Base-by-base conservation (phyloP, 495 filamentous ascomycete genomes). In the Podospora bellae-mahoneyi region DNA sequence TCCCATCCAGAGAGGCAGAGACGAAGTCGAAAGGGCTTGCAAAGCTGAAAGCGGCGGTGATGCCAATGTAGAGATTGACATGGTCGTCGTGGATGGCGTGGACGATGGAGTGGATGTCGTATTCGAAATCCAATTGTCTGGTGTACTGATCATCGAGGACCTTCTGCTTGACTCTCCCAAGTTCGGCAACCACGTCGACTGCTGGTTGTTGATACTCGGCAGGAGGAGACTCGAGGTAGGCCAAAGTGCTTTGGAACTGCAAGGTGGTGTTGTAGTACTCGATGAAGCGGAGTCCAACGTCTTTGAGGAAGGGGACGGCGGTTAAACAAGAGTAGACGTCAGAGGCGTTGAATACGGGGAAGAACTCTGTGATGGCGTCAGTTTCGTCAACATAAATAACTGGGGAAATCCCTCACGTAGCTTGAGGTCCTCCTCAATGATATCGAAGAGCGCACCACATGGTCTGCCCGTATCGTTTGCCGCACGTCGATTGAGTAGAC, bases 241-340 rank as follows among this genome's bases (percentile, higher is more conserved):
- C 78, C 19, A 86, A 61, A 0, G 85, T 88, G 32, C 78, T 84
- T 66, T 89, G 86, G 61, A 87, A 88, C 71, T 88, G 80, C 1
- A 89, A 69, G 3, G 82, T 84, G 56, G 86, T 82, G 66, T 83
- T 84, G 62, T 82, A 85, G 71, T 89, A 86, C 26, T 76, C 71
- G 19, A 88, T 34, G 68, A 89, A 87, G 9, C 78, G 72, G 15
- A 77, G 73, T 5, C 83, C 86, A 19, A 84, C 81, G 30, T 79
- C 82, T 3, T 79, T 57, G 66, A 85, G 82, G 71, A 89, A 87
- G 0, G 86, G 86, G 60, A 88, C 83, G 23, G 79, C 85, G 28
- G 73, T 77, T n/a, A 89, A 76, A 69, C 86, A 89, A 44, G 80
- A 72, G 70, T 82, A 82, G 4, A 79, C 85, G 60, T 82, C 61